Evolutionary conservation across 345 rosid genomes (phyloP).

Genomic region (Syzygium jambos): DNA sequence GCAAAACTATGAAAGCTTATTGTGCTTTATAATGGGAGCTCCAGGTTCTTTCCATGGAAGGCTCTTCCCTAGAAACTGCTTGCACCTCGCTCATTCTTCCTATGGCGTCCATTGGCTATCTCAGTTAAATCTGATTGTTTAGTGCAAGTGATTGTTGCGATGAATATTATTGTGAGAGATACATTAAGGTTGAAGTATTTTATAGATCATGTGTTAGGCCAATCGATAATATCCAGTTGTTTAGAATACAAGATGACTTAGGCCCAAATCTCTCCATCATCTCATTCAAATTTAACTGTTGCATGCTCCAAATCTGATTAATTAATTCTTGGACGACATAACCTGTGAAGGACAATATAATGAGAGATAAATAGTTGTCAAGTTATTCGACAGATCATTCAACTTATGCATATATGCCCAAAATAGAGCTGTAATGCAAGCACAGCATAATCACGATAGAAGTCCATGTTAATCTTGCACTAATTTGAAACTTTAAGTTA

Average conservation of each 20-base stretch:
- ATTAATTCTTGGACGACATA: not conserved
- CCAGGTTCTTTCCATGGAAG: slow-evolving; percentile 17
- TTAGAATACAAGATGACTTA: not conserved
- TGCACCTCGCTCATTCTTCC: slow-evolving; percentile 14
- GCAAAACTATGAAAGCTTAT: not conserved
- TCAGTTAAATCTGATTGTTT: not conserved
- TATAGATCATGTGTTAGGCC: no score
- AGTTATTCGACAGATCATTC: not conserved
- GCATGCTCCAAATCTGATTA: not conserved
- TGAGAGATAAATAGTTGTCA: not conserved
- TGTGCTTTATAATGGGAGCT: slow-evolving; percentile 3
- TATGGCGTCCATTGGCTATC: slow-evolving; percentile 20
- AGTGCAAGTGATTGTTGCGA: not conserved
- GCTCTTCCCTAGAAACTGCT: slow-evolving; percentile 1
- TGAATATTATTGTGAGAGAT: no score
- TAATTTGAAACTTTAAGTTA: not conserved
- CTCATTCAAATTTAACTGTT: not conserved
- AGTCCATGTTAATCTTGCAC: not conserved
- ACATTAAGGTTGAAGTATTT: no score
- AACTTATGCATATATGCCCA: not conserved
- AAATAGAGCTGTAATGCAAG: not conserved
- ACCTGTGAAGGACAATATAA: not conserved
- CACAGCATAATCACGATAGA: not conserved
- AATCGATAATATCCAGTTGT: no score
- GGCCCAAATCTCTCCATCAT: not conserved